Base-by-base conservation (phyloP, 2,329 filamentous ascomycete genomes). In the Venturia carpophila region DNA sequence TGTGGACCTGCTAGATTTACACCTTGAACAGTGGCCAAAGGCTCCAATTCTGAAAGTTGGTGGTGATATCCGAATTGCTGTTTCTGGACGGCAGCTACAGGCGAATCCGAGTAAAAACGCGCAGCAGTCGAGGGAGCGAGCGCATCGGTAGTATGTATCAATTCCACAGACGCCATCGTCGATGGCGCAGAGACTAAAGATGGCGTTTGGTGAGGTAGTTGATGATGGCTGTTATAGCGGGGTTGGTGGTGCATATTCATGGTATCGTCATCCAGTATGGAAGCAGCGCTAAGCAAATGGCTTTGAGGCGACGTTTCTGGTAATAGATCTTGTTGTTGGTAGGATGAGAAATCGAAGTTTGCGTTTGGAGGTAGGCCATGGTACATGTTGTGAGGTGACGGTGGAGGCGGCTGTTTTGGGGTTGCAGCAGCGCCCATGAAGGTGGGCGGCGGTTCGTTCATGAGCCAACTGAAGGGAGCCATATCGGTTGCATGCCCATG, bases 361-460 rank as follows among this genome's bases (percentile, higher is more conserved):
- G 45, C 24, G 19, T 56, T 47, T 10, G 47, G 11, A 21, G 45
- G 30, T 13, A 56, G 34, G 37, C 49, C 42, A 24, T 58, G 30
- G 49, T 64, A 64, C 62, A 37, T n/a, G n/a, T n/a, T 45, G 19
- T 52, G 37, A 5, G 49, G 27, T n/a, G 34, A 49, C n/a, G 45
- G 27, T 17, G 58, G 43, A 41, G 45, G 49, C 5, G 27, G 21
- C 41, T 64, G 62, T 11, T 55, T 43, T n/a, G 64, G 58, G 17
- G 64, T 62, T 7, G 64, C 64, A 62, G 52, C 41, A 5, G 64
- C 64, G n/a, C 37, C 41, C 27, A 65, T 61, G n/a, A 65, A 62
- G 27, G 52, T 62, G 13, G 64, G 64, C 24, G 64, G 64, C 19
- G 45, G 41, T 34, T 62, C 64, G 41, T 60, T 41, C 39, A 65